Evolutionary conservation across 2,329 filamentous ascomycete genomes (phyloP).

Genomic region (Dendrostoma leiphaemia): DNA sequence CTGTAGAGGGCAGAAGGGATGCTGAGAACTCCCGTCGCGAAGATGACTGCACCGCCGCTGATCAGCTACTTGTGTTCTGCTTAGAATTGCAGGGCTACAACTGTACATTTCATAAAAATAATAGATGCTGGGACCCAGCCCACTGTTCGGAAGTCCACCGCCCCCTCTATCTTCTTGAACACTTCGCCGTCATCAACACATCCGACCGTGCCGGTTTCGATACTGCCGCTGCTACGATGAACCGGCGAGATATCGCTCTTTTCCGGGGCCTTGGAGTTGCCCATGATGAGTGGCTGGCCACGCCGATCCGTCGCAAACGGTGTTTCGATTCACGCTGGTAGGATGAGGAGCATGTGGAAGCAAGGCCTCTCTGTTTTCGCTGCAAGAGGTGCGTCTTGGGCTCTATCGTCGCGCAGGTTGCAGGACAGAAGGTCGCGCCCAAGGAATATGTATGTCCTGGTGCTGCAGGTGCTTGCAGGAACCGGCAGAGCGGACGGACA

Average conservation of each 20-base stretch:
- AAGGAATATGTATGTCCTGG: too few species aligned
- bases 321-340: too few species aligned
- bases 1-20: constrained; percentile 27
- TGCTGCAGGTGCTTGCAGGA: too few species aligned
- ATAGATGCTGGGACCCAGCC: constrained; percentile 49
- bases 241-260: constrained; percentile 2
- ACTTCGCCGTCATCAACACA: constrained; percentile 34
- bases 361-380: too few species aligned
- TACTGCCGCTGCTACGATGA: constrained; percentile 9
- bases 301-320: too few species aligned
- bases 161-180: constrained; percentile 44
- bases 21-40: constrained; percentile 25
- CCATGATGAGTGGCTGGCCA: too few species aligned
- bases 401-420: too few species aligned
- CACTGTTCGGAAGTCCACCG: constrained; percentile 52
- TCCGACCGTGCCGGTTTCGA: constrained; percentile 15
- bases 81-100: neutral
- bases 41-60: too few species aligned
- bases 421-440: too few species aligned
- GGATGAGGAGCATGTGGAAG: too few species aligned
- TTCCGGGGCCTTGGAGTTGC: neutral
- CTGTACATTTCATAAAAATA: constrained; percentile 47
- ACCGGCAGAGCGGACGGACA: too few species aligned
- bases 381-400: too few species aligned
- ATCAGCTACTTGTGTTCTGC: neutral